Base-by-base conservation (phyloP, 352 stramenopile genomes). In the Pythium dissotocum region DNA sequence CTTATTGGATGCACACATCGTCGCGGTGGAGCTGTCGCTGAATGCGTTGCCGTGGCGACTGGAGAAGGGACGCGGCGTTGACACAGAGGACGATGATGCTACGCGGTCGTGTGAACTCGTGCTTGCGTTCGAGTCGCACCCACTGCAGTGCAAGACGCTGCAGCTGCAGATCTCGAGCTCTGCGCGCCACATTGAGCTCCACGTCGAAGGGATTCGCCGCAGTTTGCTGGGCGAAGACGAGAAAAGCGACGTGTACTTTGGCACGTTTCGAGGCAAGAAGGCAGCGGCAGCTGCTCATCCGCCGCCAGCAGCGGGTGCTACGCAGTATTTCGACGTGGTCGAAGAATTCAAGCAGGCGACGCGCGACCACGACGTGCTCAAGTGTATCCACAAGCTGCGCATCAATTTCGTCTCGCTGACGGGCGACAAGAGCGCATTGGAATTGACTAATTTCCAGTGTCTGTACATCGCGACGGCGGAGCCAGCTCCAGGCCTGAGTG, bases 381-480 rank as follows among this genome's bases (percentile, higher is more conserved):
- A 88, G 58, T 75, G 70, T 54, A 68, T 83, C 38, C 70, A 82
- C 16, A 67, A 33, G 12, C 52, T 94, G 21, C 77, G 76, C 14
- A 62, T 92, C 71, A 91, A 90, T 63, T 94, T 94, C 58, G 80
- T 92, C 52, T 92, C 83, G 2, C 69, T 94, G 6, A 80, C 75
- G 2, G 82, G 79, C 0, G 75, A 90, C 48, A 94, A 94, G 51
- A 71, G 30, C 40, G 59, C 56, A 28, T 42, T 91, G 28, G 42
- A 73, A 4, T 52, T 94, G 46, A 68, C 76, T 5, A 46, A 68
- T 13, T 68, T 92, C 33, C 76, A 63, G 30, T 91, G 78, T 53
- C 42, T 72, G 2, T 88, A 80, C 64, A 70, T 83, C 28, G 56
- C 61, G 13, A 51, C 18, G 9, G 52, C 68, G 12, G 30, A 14